Evolutionary conservation across 169 alveolate genomes (phyloP).

Genomic region (Cryptosporidium andersoni): DNA sequence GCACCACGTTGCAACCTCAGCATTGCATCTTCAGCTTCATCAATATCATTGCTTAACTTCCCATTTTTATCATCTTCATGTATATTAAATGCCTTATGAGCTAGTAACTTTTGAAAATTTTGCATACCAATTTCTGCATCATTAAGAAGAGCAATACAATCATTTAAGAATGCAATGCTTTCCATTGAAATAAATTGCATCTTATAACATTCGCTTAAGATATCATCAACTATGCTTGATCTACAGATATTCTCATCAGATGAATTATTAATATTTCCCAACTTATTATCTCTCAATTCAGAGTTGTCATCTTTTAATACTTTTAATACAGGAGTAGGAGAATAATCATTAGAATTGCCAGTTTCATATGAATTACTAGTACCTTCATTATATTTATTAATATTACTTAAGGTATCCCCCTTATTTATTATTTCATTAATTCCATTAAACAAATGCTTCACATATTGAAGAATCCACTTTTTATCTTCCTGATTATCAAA

Average conservation of each 20-base stretch:
- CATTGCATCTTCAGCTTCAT: constrained; percentile 49
- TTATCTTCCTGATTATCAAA: background rate
- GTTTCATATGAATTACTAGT: constrained; percentile 1
- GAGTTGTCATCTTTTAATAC: constrained; percentile 2
- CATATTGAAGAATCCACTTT: background rate
- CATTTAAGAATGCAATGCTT: constrained; percentile 58
- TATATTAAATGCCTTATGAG: constrained; percentile 54
- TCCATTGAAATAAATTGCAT: constrained; percentile 66
- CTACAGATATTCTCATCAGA: background rate
- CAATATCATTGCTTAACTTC: constrained; percentile 9
- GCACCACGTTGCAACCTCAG: constrained; percentile 37
- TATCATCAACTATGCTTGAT: constrained; percentile 15
- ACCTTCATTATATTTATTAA: constrained; percentile 4
- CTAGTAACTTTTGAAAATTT: constrained; percentile 55
- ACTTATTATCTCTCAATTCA: background rate
- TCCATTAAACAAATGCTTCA: background rate
- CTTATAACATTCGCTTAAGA: constrained; percentile 57
- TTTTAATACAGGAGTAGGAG: constrained; percentile 11
- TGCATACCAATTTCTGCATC: constrained; percentile 71
- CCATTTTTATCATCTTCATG: constrained; percentile 7
- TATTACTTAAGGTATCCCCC: background rate
- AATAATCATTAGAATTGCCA: background rate
- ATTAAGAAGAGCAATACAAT: constrained; percentile 48
- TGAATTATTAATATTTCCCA: background rate
- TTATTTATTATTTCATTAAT: background rate